phyloP scores from a whole-genome alignment of 1,284 basidiomycete genomes.

The Caloboletus inedulis region DNA sequence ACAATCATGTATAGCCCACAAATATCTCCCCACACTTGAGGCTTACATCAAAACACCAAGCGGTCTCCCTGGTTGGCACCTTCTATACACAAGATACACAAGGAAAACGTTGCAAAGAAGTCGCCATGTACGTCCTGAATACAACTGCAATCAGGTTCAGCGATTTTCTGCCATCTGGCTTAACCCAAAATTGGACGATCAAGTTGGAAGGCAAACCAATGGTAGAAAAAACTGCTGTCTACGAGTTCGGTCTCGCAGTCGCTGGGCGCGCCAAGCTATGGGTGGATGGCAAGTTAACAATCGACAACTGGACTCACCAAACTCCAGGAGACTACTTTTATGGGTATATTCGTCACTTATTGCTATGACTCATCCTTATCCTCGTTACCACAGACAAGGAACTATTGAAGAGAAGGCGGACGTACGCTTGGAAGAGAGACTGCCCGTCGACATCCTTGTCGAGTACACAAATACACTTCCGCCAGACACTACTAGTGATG shows the following conservation, averaged over 20 bases:
- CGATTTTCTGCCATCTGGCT: neutral
- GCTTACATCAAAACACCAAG: conserved; percentile 29
- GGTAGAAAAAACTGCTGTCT: neutral
- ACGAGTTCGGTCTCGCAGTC: neutral
- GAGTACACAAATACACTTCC: neutral
- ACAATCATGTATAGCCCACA: neutral
- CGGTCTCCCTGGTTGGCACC: conserved; percentile 1
- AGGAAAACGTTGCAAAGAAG: neutral
- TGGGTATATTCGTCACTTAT: neutral
- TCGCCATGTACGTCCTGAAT: neutral
- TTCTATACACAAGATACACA: conserved; percentile 40
- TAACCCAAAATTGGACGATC: neutral
- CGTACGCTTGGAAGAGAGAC: neutral
- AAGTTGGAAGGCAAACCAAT: neutral
- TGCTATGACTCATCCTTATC: neutral
- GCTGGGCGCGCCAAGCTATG: neutral
- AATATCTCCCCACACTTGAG: neutral
- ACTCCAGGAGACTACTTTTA: neutral
- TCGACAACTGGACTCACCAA: neutral
- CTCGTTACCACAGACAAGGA: neutral
- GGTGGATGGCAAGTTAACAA: neutral
- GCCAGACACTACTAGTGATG: neutral
- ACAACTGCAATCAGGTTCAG: neutral
- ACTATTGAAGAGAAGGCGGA: neutral
- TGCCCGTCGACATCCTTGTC: neutral